These are phyloP conservation scores for Starmerella roubikii DNA, from an alignment of 805 yeast species.

Conservation along the genomic window DNA sequence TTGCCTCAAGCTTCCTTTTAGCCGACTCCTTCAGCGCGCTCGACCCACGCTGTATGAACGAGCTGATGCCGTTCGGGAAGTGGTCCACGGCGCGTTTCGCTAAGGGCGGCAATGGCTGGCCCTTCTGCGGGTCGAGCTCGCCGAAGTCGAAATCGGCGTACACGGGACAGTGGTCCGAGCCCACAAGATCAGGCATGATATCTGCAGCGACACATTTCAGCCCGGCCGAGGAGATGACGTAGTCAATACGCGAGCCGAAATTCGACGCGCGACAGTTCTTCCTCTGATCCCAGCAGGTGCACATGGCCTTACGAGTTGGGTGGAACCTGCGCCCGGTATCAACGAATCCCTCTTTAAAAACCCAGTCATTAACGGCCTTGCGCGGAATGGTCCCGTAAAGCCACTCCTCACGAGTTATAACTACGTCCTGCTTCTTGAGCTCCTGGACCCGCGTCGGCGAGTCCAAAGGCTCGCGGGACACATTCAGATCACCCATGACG, in stretches of 20 bases:
- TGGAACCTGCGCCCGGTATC: conserved; percentile 35
- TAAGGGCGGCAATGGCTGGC: conserved; percentile 5
- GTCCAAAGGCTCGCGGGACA: conserved; percentile 67
- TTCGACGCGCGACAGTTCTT: conserved; percentile 66
- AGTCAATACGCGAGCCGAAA: conserved; percentile 79
- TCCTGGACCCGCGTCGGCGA: conserved; percentile 55
- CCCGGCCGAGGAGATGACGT: conserved; percentile 40
- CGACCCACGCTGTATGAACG: conserved; percentile 2
- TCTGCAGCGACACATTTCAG: conserved; percentile 33
- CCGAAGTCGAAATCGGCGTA: conserved; percentile 44
- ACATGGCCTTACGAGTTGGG: conserved; percentile 49
- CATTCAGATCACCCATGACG: conserved; percentile 80
- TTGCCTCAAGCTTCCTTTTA: neutral
- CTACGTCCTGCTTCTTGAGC: conserved; percentile 25
- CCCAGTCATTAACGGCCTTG: conserved; percentile 34
- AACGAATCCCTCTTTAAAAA: conserved; percentile 27
- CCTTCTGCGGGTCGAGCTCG: conserved; percentile 3
- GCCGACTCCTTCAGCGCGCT: neutral
- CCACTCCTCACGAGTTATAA: conserved; percentile 22
- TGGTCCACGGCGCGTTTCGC: neutral
- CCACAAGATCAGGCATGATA: conserved; percentile 58
- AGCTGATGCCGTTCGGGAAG: conserved; percentile 5
- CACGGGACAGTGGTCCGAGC: conserved; percentile 93
- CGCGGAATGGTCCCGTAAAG: conserved; percentile 32
- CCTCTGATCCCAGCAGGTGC: conserved; percentile 85